These are phyloP conservation scores for Boletus patriciae DNA, from an alignment of 768 basidiomycete species.

Conservation along the genomic window DNA sequence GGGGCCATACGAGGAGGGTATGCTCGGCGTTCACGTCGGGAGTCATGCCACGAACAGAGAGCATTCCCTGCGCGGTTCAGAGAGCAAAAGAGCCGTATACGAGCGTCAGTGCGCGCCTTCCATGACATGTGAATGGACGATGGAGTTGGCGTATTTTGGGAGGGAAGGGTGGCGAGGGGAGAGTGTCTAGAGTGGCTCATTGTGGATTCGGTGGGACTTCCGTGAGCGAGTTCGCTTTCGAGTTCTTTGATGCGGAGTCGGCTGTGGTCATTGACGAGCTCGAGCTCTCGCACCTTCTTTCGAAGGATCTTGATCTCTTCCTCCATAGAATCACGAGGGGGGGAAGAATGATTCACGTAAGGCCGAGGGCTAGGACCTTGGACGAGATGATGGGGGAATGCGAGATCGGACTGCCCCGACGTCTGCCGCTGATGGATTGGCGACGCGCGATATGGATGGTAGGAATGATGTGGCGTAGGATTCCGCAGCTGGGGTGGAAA, in stretches of 20 bases:
- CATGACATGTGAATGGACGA: conserved; percentile 55
- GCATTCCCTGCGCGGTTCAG: conserved; percentile 87
- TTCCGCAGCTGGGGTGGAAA: conserved; percentile 37
- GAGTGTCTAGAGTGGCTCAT: conserved; percentile 19
- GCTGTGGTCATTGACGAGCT: conserved; percentile 55
- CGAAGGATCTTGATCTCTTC: conserved; percentile 58
- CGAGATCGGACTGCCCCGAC: conserved; percentile 22
- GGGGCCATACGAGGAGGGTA: conserved; percentile 82
- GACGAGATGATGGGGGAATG: conserved; percentile 17
- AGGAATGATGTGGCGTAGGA: conserved; percentile 28
- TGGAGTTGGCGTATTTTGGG: conserved; percentile 37
- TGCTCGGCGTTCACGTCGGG: conserved; percentile 74
- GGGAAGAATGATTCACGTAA: conserved; percentile 21
- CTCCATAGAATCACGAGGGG: conserved; percentile 33
- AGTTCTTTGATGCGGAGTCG: conserved; percentile 49
- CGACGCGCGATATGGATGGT: conserved; percentile 27
- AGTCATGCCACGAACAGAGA: conserved; percentile 89
- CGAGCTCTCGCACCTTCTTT: conserved; percentile 60
- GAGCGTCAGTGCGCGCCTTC: conserved; percentile 72
- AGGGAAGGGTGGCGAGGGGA: conserved; percentile 16
- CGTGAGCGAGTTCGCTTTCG: conserved; percentile 43
- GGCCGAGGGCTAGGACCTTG: conserved; percentile 20
- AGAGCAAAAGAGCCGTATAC: conserved; percentile 70
- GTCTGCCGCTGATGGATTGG: conserved; percentile 26
- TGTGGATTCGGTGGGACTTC: conserved; percentile 27